Conservation (phyloP, 2,329 filamentous ascomycete genomes). For the Penicillium crustosum region DNA sequence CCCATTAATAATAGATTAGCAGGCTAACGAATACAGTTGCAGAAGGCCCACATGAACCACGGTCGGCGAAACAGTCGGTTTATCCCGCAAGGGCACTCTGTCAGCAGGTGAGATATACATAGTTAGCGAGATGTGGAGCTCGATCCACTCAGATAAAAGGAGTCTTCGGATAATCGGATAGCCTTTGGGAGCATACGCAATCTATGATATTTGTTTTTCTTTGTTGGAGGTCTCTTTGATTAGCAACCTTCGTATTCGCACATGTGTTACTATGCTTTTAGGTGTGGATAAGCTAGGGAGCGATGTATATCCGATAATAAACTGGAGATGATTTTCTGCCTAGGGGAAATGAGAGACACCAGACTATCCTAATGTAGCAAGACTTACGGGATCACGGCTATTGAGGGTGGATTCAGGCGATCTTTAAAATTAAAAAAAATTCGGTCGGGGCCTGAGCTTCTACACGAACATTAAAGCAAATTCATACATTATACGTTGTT, state of each 20-base stretch:
- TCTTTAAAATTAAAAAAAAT: conserved; percentile 10
- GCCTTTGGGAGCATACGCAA: background rate
- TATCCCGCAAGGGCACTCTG: conserved; percentile 23
- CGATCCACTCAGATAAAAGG: conserved; percentile 18
- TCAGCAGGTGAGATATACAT: conserved; percentile 16
- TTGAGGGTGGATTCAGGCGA: conserved; percentile 12
- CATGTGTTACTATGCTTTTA: background rate
- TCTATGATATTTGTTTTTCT: background rate
- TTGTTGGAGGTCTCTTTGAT: background rate
- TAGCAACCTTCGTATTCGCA: background rate
- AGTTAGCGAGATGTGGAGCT: conserved; percentile 26
- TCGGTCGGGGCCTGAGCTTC: conserved; percentile 2
- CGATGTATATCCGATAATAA: background rate
- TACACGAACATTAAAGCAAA: background rate
- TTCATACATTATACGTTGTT: conserved; percentile 16
- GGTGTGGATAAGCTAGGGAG: background rate
- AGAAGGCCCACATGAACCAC: conserved; percentile 15
- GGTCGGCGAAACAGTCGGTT: conserved; percentile 24
- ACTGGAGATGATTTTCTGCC: background rate
- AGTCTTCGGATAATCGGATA: conserved; percentile 24
- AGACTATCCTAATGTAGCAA: conserved; percentile 14
- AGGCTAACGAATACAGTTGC: conserved; percentile 3
- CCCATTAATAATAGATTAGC: conserved; percentile 1
- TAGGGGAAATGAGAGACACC: background rate
- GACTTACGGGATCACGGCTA: conserved; percentile 11